These are phyloP conservation scores for Quercus bicolor DNA, from an alignment of 306 rosid species.

Conservation along the genomic window DNA sequence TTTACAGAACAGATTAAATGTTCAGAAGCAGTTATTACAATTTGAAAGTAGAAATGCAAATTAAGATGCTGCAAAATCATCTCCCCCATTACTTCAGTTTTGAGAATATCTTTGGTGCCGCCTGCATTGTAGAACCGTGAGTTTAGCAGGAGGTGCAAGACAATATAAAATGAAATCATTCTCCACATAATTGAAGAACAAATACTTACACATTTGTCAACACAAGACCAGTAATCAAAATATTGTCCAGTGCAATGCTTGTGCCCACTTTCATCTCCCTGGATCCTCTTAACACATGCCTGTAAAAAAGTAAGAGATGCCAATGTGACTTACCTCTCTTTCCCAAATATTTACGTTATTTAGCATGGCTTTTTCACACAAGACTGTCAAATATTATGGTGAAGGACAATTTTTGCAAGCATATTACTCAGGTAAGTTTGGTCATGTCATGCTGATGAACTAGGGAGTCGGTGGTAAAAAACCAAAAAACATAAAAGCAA, in stretches of 20 bases:
- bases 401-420: not conserved
- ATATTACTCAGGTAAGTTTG: not conserved
- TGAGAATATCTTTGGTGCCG: constrained; percentile 63
- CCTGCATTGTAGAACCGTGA: constrained; percentile 53
- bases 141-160: constrained; percentile 8
- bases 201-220: constrained; percentile 92
- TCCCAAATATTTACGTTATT: not conserved
- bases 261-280: constrained; percentile 75
- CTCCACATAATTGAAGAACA: not conserved
- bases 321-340: not conserved
- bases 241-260: constrained; percentile 98
- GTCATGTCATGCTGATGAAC: not conserved
- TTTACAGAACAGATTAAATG: constrained; percentile 28
- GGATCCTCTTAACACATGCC: constrained; percentile 86
- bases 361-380: not conserved
- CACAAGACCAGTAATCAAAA: constrained; percentile 89
- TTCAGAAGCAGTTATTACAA: constrained; percentile 18
- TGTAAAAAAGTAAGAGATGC: constrained; percentile 26
- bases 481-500: not conserved
- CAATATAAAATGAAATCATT: constrained; percentile 1
- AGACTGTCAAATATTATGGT: not conserved
- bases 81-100: constrained; percentile 55
- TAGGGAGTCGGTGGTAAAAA: not conserved
- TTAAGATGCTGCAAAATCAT: constrained; percentile 17
- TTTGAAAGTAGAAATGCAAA: constrained; percentile 23